Percentiles rank a stretch among this genome's conserved stretches.
Conservation (phyloP, 1,139 yeast genomes). For the Suhomyces panamericanus region DNA sequence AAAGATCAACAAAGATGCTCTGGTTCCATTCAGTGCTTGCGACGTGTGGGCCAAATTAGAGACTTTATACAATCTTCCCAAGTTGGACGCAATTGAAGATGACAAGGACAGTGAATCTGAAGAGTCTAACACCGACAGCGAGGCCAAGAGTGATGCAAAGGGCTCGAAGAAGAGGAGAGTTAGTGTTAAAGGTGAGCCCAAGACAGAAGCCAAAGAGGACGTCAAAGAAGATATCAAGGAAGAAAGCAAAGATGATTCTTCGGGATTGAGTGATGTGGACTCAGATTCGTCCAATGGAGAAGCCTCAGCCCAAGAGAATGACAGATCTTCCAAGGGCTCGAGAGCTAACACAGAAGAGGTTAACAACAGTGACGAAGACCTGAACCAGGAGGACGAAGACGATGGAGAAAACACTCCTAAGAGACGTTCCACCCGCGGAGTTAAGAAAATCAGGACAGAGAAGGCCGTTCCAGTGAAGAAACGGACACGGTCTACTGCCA, state of each 20-base stretch:
- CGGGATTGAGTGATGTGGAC: conserved; percentile 10
- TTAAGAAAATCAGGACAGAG: conserved; percentile 5
- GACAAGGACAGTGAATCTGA: not conserved
- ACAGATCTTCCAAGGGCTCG: conserved; percentile 1
- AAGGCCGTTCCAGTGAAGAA: conserved; percentile 23
- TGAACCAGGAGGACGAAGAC: conserved; percentile 6
- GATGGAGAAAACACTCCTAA: conserved; percentile 4
- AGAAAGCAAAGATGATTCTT: conserved; percentile 6
- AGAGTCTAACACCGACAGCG: not conserved
- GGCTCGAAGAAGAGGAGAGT: conserved; percentile 3
- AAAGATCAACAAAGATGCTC: conserved; percentile 43
- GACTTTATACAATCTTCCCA: conserved; percentile 54
- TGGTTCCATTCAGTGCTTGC: conserved; percentile 37
- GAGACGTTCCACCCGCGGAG: not conserved
- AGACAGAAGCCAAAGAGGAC: conserved; percentile 6
- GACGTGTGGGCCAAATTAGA: conserved; percentile 63
- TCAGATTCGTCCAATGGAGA: conserved; percentile 9
- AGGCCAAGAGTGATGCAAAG: not conserved
- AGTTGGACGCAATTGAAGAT: conserved; percentile 55
- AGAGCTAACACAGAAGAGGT: conserved; percentile 6
- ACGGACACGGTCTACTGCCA: conserved; percentile 30
- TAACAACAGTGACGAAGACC: conserved; percentile 8
- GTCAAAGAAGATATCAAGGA: not conserved
- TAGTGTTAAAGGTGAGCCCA: conserved; percentile 1
- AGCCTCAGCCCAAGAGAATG: not conserved